Evolutionary conservation across 129 eudicot genomes (phyloP), one percentile per base, ranked within the genome.

Genomic region (Flaveria trinervia): DNA sequence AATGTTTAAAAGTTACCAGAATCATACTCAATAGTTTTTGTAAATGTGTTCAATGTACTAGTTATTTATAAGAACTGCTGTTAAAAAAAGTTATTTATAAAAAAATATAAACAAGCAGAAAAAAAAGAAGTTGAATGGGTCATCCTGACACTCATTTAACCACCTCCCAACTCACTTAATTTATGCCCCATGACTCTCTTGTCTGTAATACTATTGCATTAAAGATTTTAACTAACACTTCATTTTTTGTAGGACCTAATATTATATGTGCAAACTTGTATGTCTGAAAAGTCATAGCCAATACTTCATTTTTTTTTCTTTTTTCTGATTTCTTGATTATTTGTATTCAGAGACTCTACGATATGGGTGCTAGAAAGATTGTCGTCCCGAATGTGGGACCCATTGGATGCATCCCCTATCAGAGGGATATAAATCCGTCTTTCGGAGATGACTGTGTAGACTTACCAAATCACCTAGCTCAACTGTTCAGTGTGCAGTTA

Each of bases 361-460:
- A 71, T 33, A 68, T 94, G 93, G 97, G 97, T 26, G 98, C 93
- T 26, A 91, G 97, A 82, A 87, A 81, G 74, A 76, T 94, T 68
- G 65, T 89, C 9, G 77, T 94, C 70, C 81, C 87, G 22, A 93
- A 93, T 67, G 97, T 93, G 7, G 98, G 98, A 56, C 98, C 97
- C 9, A 91, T 94, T 43, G 97, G 98, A 39, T 94, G 98, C 83
- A 91, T 94, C 60, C 97, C 98, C 2, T 90, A 73, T 83, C 84
- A 71, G 55, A 87, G 90, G 84, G 98, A 94, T 18, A 7, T 77
- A 69, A 87, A 85, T 82, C 92, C 84, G 10, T 76, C 81, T 7
- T 70, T 79, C 25, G 92, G 92, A 15, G 77, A 83, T 2, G 45
- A 64, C 1, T 91, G 98, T 81, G 89, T 76, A 45, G 81, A 74